A percentile compares a stretch with the other conserved stretches of the same genome.
These are phyloP conservation scores for Aspergillus campestris DNA, from an alignment of 495 filamentous ascomycete genomes.

Conservation along the genomic window DNA sequence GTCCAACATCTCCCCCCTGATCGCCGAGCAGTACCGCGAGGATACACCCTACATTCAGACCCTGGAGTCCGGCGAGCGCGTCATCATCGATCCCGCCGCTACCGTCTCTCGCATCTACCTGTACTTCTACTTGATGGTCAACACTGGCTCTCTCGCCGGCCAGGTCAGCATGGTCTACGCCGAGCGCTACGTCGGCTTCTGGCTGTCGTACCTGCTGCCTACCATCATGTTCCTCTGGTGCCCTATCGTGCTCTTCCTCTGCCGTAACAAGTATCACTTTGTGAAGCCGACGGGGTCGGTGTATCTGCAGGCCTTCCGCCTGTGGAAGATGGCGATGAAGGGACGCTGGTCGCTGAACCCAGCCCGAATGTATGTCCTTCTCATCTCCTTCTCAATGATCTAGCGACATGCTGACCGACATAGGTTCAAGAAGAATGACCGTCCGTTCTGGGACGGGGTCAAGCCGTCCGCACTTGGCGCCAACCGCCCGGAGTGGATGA, in stretches of 20 bases:
- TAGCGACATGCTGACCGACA: not conserved
- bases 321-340: constrained; percentile 51
- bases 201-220: constrained; percentile 54
- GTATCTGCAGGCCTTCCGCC: constrained; percentile 46
- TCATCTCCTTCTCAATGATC: not conserved
- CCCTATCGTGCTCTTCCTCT: constrained; percentile 53
- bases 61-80: constrained; percentile 47
- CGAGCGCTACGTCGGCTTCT: constrained; percentile 71
- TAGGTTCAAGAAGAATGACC: constrained; percentile 44
- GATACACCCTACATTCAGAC: constrained; percentile 36
- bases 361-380: constrained; percentile 19
- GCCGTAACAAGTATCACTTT: constrained; percentile 50
- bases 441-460: constrained; percentile 51
- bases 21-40: constrained; percentile 42
- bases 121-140: constrained; percentile 53
- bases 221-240: constrained; percentile 49
- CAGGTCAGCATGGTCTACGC: constrained; percentile 50
- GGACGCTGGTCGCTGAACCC: constrained; percentile 55
- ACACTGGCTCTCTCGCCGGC: constrained; percentile 50
- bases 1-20: constrained; percentile 55
- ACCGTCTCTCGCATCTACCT: constrained; percentile 40
- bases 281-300: constrained; percentile 56
- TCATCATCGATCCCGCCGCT: constrained; percentile 61
- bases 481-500: constrained; percentile 50
- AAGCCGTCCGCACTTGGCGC: constrained; percentile 52